These are phyloP conservation scores for Aspergillus incahuasiensis DNA, from an alignment of 495 filamentous ascomycete genomes.

Conservation along the genomic window DNA sequence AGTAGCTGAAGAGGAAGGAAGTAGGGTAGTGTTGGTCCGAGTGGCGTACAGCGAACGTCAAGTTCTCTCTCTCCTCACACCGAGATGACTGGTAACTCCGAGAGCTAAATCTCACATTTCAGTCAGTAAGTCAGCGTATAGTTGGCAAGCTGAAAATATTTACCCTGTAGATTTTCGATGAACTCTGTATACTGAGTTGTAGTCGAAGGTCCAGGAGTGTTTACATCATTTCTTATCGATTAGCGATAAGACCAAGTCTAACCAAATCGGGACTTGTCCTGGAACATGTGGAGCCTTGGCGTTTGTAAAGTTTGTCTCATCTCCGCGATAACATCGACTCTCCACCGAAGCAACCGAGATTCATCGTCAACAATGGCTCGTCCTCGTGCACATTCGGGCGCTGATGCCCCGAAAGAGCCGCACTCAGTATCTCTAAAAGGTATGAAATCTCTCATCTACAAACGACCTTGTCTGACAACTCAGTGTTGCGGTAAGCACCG, in stretches of 20 bases:
- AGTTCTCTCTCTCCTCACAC: background rate
- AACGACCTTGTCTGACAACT: conserved; percentile 4
- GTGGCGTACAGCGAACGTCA: background rate
- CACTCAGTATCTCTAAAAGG: conserved; percentile 86
- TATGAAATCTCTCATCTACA: conserved; percentile 14
- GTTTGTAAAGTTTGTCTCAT: conserved; percentile 24
- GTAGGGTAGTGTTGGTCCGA: background rate
- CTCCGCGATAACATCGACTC: conserved; percentile 5
- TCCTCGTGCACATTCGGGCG: conserved; percentile 39
- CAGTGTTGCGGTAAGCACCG: conserved; percentile 48
- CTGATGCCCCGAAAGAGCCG: conserved; percentile 66
- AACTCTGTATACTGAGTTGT: background rate
- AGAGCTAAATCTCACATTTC: background rate
- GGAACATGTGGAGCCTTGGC: too few species aligned
- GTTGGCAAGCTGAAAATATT: background rate
- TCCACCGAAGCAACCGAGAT: conserved; percentile 9
- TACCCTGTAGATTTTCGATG: too few species aligned
- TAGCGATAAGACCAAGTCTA: background rate
- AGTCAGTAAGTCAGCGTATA: background rate
- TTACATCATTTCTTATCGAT: background rate
- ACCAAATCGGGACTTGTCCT: background rate
- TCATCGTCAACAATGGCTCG: conserved; percentile 33
- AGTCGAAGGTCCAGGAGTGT: background rate
- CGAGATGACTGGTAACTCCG: background rate
- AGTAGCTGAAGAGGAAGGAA: background rate